Base-by-base conservation (phyloP, 768 basidiomycete genomes). In the Sarcodon aspratus region DNA sequence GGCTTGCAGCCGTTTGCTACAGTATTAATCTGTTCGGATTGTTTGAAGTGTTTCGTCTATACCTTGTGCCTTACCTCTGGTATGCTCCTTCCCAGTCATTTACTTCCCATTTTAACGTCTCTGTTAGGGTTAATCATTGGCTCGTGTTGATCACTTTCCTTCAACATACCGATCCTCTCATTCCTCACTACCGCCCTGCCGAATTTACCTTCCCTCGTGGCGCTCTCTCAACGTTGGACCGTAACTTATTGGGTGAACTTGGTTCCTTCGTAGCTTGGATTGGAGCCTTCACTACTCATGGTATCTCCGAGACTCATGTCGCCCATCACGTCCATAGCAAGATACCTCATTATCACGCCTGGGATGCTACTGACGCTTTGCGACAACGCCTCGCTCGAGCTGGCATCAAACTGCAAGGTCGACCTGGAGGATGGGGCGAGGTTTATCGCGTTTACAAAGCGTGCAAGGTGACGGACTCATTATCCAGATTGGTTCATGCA, bases 61-160 rank as follows among this genome's bases (percentile, higher is more conserved):
- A 97, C 65, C 63, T 88, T 48, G 74, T 88, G 13, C 92, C 94
- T 47, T 98, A 97, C 70, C 73, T 98, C 52, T 91, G 87, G 85
- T 70, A 52, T 50, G 65, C 50, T 33, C 31, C 31, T 9, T 10
- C 36, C 21, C 21, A 50, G 35, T 50, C 10, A 12, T 48, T 34
- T 32, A 21, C 34, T 31, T 7, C 2, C 36, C 11, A 15, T 32
- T 9, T 10, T 43, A 9, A 17, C 34, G 36, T 42, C n/a, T 51
- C 9, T 11, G 10, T 9, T 51, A 82, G 78, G 81, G 80, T 85
- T 48, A 90, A 90, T 73, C 89, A 92, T 73, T 96, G 93, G 93
- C 76, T 97, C 48, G 90, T 97, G 50, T 60, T 92, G 58, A 96
- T 97, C 71, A 96, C 93, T 15, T 97, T 91, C 85, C 74, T 97